phyloP scores from a whole-genome alignment of 2,329 filamentous ascomycete species.

The Eutypella sp. region DNA sequence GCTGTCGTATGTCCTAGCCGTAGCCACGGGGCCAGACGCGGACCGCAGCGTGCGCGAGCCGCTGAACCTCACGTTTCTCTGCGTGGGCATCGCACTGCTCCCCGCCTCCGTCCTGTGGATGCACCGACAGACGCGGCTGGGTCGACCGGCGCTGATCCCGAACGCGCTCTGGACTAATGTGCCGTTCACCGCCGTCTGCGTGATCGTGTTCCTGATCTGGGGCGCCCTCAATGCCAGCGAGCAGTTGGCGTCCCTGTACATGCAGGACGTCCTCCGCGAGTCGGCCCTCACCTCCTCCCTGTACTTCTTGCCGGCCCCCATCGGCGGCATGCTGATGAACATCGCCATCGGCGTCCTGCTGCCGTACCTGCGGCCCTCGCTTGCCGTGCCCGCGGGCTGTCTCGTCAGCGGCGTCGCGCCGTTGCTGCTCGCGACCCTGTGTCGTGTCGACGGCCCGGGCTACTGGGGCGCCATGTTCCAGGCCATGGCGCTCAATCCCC shows the following conservation, averaged over 20 bases:
- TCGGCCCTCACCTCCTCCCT: constrained; percentile 31
- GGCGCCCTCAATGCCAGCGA: constrained; percentile 43
- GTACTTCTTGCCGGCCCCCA: not conserved
- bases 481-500: no score
- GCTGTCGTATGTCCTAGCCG: constrained; percentile 36
- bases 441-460: no score
- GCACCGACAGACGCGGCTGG: constrained; percentile 38
- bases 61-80: constrained; percentile 39
- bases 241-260: constrained; percentile 44
- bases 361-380: no score
- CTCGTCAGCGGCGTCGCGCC: no score
- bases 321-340: not conserved
- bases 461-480: no score
- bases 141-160: constrained; percentile 52
- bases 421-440: no score
- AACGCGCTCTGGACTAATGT: constrained; percentile 55
- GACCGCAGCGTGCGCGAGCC: constrained; percentile 33
- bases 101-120: constrained; percentile 52
- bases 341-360: no score
- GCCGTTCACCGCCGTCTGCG: constrained; percentile 50
- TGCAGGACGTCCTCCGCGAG: constrained; percentile 42
- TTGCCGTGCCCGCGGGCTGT: no score
- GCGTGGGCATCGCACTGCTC: constrained; percentile 37
- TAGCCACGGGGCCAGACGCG: not conserved
- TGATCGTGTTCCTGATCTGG: constrained; percentile 43